Evolutionary conservation across 306 rosid species (phyloP).

Genomic region (Quercus parvula): DNA sequence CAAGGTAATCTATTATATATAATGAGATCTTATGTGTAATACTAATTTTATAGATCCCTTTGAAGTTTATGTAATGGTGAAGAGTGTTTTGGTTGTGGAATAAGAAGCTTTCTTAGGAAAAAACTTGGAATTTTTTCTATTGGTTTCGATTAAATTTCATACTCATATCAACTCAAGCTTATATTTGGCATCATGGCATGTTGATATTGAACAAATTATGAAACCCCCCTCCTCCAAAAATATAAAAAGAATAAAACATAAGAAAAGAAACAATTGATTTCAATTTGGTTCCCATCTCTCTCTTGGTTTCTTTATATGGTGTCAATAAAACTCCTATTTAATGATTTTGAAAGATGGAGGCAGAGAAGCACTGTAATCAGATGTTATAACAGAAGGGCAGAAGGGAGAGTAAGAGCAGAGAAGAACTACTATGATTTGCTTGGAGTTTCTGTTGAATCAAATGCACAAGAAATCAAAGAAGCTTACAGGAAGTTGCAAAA

Average conservation of each 20-base stretch:
- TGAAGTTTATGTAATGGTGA: too few relatives aligned
- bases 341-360: conserved; percentile 31
- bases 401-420: conserved; percentile 21
- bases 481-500: conserved; percentile 79
- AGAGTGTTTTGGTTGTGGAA: too few relatives aligned
- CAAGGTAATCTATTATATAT: conserved; percentile 39
- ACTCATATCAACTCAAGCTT: too few relatives aligned
- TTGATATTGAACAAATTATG: too few relatives aligned
- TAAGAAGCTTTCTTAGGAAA: neutral
- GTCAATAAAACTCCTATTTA: neutral
- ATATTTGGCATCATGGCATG: too few relatives aligned
- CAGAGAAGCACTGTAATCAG: conserved; percentile 29
- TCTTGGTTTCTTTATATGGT: neutral
- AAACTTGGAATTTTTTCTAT: neutral
- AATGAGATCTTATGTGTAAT: too few relatives aligned
- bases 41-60: too few relatives aligned
- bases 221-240: too few relatives aligned
- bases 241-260: too few relatives aligned
- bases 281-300: neutral
- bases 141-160: neutral
- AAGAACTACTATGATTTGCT: conserved; percentile 65
- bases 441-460: conserved; percentile 62
- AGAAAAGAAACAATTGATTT: neutral
- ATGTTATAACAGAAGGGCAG: conserved; percentile 40
- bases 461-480: conserved; percentile 50